Percentiles rank a stretch among this genome's conserved stretches.
These are phyloP conservation scores for Rhizoclosmatium sp. DNA, from an alignment of 192 early-diverging fungal species.

Conservation along the genomic window DNA sequence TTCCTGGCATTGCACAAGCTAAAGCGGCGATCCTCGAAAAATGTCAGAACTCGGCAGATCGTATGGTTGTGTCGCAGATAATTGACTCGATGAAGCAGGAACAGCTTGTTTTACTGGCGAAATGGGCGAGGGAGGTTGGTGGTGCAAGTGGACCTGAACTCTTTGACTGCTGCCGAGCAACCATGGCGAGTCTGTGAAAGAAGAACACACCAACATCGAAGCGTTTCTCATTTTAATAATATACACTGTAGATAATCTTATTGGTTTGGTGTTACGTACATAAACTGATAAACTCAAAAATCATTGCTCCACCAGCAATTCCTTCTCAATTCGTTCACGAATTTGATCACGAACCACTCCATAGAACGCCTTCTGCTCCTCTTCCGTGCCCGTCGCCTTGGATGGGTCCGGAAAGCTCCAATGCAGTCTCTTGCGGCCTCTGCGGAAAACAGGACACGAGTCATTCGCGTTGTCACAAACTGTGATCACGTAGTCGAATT, in stretches of 20 bases:
- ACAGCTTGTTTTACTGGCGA: conserved; percentile 16
- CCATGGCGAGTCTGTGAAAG: not conserved
- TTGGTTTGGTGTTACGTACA: no score
- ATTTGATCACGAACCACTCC: conserved; percentile 38
- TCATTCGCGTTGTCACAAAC: conserved; percentile 49
- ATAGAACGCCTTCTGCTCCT: conserved; percentile 43
- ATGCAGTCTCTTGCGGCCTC: conserved; percentile 34
- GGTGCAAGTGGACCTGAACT: no score
- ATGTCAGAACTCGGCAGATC: conserved; percentile 15
- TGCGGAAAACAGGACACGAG: conserved; percentile 40
- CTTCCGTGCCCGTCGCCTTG: conserved; percentile 38
- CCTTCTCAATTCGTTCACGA: conserved; percentile 37
- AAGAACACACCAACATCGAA: not conserved
- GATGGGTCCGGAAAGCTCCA: conserved; percentile 49
- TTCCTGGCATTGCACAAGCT: not conserved
- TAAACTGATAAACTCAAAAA: not conserved
- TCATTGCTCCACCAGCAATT: conserved; percentile 16
- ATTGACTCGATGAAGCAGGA: conserved; percentile 20
- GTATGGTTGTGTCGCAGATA: not conserved
- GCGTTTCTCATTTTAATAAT: not conserved
- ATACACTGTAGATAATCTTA: no score
- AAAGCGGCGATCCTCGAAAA: conserved; percentile 11
- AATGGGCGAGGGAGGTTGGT: no score
- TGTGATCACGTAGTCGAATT: conserved; percentile 45
- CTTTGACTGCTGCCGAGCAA: not conserved